Evolutionary conservation across 805 yeast species (phyloP).

Genomic region (Teunomyces lycoperdinae): DNA sequence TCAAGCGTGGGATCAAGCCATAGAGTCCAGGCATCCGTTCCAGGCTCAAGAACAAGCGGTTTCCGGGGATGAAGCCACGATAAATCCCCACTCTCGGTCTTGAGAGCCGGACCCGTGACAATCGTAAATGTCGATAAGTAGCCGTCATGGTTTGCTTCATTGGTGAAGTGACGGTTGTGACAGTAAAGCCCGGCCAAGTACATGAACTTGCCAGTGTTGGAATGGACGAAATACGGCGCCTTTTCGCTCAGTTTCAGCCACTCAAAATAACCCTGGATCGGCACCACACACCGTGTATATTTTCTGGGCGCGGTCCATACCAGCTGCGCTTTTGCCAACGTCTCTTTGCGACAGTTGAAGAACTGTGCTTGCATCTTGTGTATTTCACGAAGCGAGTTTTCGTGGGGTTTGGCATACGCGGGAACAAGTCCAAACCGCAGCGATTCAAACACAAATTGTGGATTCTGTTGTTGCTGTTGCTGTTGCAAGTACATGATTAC

Average conservation of each 20-base stretch:
- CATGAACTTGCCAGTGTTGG: constrained; percentile 50
- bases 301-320: constrained; percentile 57
- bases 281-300: constrained; percentile 65
- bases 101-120: constrained; percentile 64
- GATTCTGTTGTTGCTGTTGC: constrained; percentile 3
- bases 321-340: constrained; percentile 43
- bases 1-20: constrained; percentile 56
- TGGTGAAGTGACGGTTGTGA: constrained; percentile 31
- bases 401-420: constrained; percentile 50
- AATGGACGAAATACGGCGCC: constrained; percentile 63
- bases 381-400: constrained; percentile 17
- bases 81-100: constrained; percentile 45
- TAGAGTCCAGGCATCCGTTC: constrained; percentile 49
- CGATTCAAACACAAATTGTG: constrained; percentile 33
- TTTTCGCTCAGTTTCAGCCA: constrained; percentile 56
- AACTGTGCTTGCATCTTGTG: constrained; percentile 43
- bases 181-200: constrained; percentile 56
- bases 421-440: constrained; percentile 88
- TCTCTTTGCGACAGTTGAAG: constrained; percentile 75
- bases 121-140: constrained; percentile 58
- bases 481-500: constrained; percentile 28
- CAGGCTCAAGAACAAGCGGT: constrained; percentile 69
- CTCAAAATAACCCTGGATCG: constrained; percentile 83
- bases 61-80: constrained; percentile 73
- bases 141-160: constrained; percentile 12